phyloP scores from a whole-genome alignment of 495 filamentous ascomycete genomes.

The Penicillium cinerascens region DNA sequence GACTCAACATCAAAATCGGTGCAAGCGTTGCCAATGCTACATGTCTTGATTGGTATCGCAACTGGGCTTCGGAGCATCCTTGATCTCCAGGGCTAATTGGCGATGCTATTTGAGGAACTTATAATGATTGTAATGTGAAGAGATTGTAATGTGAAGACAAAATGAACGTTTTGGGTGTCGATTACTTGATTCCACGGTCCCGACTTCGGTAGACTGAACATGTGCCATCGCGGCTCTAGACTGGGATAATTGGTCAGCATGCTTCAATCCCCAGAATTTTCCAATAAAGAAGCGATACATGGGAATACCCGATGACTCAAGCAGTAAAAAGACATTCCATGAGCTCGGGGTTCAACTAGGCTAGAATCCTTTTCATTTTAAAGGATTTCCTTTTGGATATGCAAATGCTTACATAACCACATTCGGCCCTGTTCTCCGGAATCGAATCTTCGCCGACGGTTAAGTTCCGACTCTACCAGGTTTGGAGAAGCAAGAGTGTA shows the following conservation, averaged over 20 bases:
- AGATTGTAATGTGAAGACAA: neutral
- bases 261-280: neutral
- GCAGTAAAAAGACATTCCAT: neutral
- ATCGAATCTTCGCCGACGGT: constrained; percentile 25
- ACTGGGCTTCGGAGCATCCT: constrained; percentile 56
- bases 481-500: constrained; percentile 10
- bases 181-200: neutral
- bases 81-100: constrained; percentile 20
- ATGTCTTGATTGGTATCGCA: constrained; percentile 79
- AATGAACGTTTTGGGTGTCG: neutral
- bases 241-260: neutral
- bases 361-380: neutral
- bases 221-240: neutral
- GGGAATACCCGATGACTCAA: neutral
- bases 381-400: neutral
- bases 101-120: neutral
- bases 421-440: constrained; percentile 20
- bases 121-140: constrained; percentile 6
- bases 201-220: neutral
- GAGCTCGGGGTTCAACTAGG: neutral
- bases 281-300: neutral
- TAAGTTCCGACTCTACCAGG: constrained; percentile 14
- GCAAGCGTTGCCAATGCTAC: constrained; percentile 82
- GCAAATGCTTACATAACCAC: constrained; percentile 19
- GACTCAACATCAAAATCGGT: constrained; percentile 76